phyloP scores from a whole-genome alignment of 225 moss, liverwort and hornwort species.

The Bryoerythrophyllum caledonicum region DNA sequence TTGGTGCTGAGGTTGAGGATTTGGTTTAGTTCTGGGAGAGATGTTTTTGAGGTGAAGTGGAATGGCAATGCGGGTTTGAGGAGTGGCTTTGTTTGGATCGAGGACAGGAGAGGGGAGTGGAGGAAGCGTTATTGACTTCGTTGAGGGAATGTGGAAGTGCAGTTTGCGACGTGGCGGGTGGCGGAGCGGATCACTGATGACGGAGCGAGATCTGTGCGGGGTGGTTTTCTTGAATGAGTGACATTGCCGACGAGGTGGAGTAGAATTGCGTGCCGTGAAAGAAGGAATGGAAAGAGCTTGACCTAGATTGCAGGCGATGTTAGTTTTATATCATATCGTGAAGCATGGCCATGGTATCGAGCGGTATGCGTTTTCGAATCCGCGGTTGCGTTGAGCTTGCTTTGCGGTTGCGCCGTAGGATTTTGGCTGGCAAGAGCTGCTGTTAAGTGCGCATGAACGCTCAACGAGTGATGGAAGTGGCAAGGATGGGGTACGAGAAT shows the following conservation, averaged over 20 bases:
- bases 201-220: conserved; percentile 22
- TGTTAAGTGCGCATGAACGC: conserved; percentile 12
- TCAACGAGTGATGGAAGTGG: conserved; percentile 38
- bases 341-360: conserved; percentile 37
- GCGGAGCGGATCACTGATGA: conserved; percentile 22
- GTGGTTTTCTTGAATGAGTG: not conserved
- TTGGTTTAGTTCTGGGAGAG: not conserved
- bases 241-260: not conserved
- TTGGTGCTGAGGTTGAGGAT: not conserved
- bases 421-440: conserved; percentile 26
- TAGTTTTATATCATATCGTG: not conserved
- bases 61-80: conserved; percentile 4
- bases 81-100: not conserved
- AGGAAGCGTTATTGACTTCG: conserved; percentile 26
- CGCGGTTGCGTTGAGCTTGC: conserved; percentile 25
- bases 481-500: conserved; percentile 39
- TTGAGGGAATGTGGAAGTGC: conserved; percentile 22
- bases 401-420: conserved; percentile 16
- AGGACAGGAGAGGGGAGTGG: conserved; percentile 5
- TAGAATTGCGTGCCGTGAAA: not conserved
- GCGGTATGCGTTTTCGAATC: conserved; percentile 5
- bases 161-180: conserved; percentile 9
- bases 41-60: not conserved
- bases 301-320: conserved; percentile 30
- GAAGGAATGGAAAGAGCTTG: not conserved